Percentiles rank a stretch among this genome's conserved stretches.
Conservation (phyloP, 306 rosid genomes). For the Ziziphus jujuba region DNA sequence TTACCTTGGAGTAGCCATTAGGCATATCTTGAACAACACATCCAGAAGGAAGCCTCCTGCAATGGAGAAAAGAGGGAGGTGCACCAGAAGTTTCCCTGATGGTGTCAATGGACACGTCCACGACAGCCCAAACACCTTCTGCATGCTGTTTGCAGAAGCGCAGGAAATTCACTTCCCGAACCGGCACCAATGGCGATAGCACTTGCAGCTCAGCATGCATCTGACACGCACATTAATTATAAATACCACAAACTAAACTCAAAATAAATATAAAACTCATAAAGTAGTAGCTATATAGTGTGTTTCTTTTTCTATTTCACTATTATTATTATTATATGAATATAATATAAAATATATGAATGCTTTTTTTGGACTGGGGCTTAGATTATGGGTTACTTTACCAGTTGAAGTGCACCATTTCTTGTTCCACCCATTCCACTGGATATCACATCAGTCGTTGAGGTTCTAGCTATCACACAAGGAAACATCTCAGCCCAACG, state of each 20-base stretch:
- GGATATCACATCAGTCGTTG: constrained; percentile 73
- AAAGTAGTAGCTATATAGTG: too few relatives aligned
- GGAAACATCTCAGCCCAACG: constrained; percentile 99
- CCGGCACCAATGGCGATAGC: constrained; percentile 88
- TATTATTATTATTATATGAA: too few relatives aligned
- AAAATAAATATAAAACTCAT: too few relatives aligned
- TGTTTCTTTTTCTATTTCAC: too few relatives aligned
- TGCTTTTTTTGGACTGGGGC: not conserved
- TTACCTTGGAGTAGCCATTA: constrained; percentile 96
- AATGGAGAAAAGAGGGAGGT: constrained; percentile 45
- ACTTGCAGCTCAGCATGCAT: constrained; percentile 98
- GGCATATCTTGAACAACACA: constrained; percentile 99
- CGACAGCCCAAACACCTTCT: constrained; percentile 96
- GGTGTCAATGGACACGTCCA: constrained; percentile 72
- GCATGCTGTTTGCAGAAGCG: constrained; percentile 96
- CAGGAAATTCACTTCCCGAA: constrained; percentile 75
- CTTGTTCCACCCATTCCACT: constrained; percentile 83
- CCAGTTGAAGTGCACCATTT: constrained; percentile 90
- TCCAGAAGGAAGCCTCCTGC: constrained; percentile 94
- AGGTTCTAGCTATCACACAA: constrained; percentile 71
- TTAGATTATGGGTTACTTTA: constrained; percentile 9
- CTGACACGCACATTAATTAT: constrained; percentile 21
- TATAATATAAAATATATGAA: too few relatives aligned
- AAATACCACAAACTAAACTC: not conserved
- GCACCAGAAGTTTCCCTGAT: constrained; percentile 57